Evolutionary conservation across 116 monocot species (phyloP), one percentile per base, ranked within the genome.

Genomic region (Dioscorea cayenensis): DNA sequence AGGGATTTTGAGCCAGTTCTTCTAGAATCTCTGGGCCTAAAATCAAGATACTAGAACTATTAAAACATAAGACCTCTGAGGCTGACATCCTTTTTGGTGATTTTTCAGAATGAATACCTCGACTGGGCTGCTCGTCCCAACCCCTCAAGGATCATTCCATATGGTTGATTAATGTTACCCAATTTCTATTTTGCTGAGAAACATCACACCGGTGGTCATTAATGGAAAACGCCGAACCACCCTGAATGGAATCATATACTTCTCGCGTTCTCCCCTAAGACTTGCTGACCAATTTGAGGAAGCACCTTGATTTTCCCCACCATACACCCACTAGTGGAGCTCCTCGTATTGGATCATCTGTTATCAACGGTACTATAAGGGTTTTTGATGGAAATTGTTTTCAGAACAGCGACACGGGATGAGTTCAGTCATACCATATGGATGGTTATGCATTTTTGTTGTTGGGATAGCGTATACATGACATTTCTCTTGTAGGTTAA

Each of bases 371-470:
- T 28, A 76, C 87, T 90, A 84, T 66, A 85, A 60, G 36, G 94
- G 85, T 29, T 87, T 85, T 63, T n/a, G n/a, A 76, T 94, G 77
- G 87, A 90, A 70, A 87, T 90, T 36, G 67, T 90, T 65, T 90
- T 49, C 88, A 94, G 84, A 94, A 94, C 64, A 90, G 90, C 72
- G 94, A 86, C 43, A 88, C 94, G 17, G n/a, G n/a, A 75, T 18
- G n/a, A 63, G 88, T 88, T 48, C 86, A 90, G 76, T 88, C 71
- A 29, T 94, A 88, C 70, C 94, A 94, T 80, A 61, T 94, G 51
- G 94, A 94, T 77, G 94, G 94, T 72, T 94, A 94, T 75, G 73
- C 88, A 37, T 90, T 94, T 71, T 94, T 90, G 82, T 90, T 70
- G 90, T 86, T 36, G 94, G 94, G 94, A n/a, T n/a, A n/a, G n/a